These are phyloP conservation scores for Backusella mclennaniae DNA, from an alignment of 192 early-diverging fungal genomes.

Conservation along the genomic window DNA sequence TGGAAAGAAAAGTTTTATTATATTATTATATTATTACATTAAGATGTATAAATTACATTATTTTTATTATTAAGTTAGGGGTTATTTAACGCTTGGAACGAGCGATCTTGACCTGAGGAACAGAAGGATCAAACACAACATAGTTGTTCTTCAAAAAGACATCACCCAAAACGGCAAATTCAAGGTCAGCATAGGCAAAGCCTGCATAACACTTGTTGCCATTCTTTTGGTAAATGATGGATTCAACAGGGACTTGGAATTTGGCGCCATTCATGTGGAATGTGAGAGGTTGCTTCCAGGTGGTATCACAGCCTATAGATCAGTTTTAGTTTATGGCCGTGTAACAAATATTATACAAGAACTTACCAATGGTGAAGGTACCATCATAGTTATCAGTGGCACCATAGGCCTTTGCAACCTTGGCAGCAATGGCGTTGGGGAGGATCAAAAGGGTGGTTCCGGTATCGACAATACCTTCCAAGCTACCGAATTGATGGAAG, in stretches of 20 bases:
- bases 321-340: background rate
- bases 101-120: slow-evolving; percentile 58
- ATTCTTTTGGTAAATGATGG: slow-evolving; percentile 34
- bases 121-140: slow-evolving; percentile 59
- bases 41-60: background rate
- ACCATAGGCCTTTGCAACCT: slow-evolving; percentile 39
- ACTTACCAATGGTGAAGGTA: slow-evolving; percentile 19
- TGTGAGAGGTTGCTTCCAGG: slow-evolving; percentile 21
- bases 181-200: slow-evolving; percentile 33
- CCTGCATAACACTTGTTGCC: slow-evolving; percentile 19
- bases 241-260: slow-evolving; percentile 39
- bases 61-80: background rate
- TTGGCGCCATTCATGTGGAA: slow-evolving; percentile 39
- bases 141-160: slow-evolving; percentile 69
- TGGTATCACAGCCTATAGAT: slow-evolving; percentile 13
- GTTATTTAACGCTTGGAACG: slow-evolving; percentile 13
- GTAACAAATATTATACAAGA: background rate
- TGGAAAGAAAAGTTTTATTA: too few relatives aligned
- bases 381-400: slow-evolving; percentile 35
- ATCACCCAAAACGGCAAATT: slow-evolving; percentile 59
- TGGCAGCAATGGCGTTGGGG: slow-evolving; percentile 50
- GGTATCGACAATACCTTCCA: slow-evolving; percentile 57
- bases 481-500: background rate
- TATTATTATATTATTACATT: background rate
- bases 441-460: slow-evolving; percentile 68